Evolutionary conservation across 2,329 filamentous ascomycete genomes (phyloP).

Genomic region (Botrytis fabae): DNA sequence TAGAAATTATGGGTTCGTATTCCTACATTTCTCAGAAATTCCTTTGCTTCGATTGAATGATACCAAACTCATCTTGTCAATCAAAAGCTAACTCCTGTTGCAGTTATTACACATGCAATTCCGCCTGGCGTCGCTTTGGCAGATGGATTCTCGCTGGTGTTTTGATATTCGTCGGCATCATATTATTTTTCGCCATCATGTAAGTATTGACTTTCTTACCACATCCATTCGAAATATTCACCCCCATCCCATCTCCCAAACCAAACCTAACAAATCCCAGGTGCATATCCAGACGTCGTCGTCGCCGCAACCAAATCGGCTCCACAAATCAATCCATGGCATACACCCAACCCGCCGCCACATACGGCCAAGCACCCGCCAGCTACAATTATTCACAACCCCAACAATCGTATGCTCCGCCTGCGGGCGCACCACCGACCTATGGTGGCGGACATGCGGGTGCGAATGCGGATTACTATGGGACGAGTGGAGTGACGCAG

Average conservation of each 20-base stretch:
- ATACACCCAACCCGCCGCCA: conserved; percentile 10
- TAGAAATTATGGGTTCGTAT: conserved; percentile 11
- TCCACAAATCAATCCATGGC: conserved; percentile 20
- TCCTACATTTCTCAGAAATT: too few relatives aligned
- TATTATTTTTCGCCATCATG: conserved; percentile 28
- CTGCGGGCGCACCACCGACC: conserved; percentile 21
- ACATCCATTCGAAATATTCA: neutral
- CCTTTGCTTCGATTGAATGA: neutral
- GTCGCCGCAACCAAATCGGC: conserved; percentile 23
- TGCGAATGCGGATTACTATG: conserved; percentile 27
- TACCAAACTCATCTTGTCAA: too few relatives aligned
- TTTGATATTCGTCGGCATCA: conserved; percentile 28
- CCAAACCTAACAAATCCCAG: conserved; percentile 8
- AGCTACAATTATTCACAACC: conserved; percentile 14
- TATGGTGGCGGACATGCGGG: conserved; percentile 19
- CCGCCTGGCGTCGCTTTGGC: conserved; percentile 29
- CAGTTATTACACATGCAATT: conserved; percentile 20
- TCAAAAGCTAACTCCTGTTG: neutral
- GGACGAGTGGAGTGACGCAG: conserved; percentile 28
- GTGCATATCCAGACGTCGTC: conserved; percentile 6
- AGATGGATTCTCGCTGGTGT: conserved; percentile 33
- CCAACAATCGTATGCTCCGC: conserved; percentile 26
- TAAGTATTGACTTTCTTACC: conserved; percentile 20
- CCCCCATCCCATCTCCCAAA: neutral
- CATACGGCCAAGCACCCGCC: conserved; percentile 9